A percentile compares a stretch with the other conserved stretches of the same genome.
Conservation (phyloP, 495 filamentous ascomycete species). For the Penicillium lividum region DNA sequence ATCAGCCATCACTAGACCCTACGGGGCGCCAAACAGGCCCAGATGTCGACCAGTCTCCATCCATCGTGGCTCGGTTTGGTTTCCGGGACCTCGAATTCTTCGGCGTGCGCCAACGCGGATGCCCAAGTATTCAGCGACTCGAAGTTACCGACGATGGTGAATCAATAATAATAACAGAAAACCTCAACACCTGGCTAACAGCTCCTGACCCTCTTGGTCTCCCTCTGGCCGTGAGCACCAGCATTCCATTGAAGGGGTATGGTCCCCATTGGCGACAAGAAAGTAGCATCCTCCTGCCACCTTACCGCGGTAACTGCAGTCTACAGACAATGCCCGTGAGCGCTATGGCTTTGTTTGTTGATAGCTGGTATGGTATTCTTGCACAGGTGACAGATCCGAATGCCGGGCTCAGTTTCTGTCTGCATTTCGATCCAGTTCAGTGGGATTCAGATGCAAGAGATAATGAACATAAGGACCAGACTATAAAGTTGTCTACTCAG, state of each 20-base stretch:
- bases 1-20: slow-evolving; percentile 58
- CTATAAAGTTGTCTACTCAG: slow-evolving; percentile 33
- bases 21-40: slow-evolving; percentile 36
- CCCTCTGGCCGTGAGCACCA: slow-evolving; percentile 47
- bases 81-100: slow-evolving; percentile 59
- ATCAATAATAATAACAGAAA: slow-evolving; percentile 51
- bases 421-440: slow-evolving; percentile 42
- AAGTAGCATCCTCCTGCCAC: slow-evolving; percentile 44
- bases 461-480: slow-evolving; percentile 21
- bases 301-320: slow-evolving; percentile 38
- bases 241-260: slow-evolving; percentile 52
- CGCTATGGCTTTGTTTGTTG: slow-evolving; percentile 17
- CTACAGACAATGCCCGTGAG: slow-evolving; percentile 30
- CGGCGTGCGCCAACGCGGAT: slow-evolving; percentile 56
- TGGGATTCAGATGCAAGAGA: slow-evolving; percentile 17
- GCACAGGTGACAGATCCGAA: slow-evolving; percentile 52
- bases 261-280: slow-evolving; percentile 56
- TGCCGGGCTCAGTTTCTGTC: slow-evolving; percentile 56
- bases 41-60: slow-evolving; percentile 44
- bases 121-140: slow-evolving; percentile 54
- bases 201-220: slow-evolving; percentile 22
- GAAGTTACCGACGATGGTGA: slow-evolving; percentile 50
- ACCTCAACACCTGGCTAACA: slow-evolving; percentile 47
- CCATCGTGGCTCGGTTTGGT: slow-evolving; percentile 56
- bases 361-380: slow-evolving; percentile 47